Conservation (phyloP, 257 asterid species). For the Nicotiana undulata region DNA sequence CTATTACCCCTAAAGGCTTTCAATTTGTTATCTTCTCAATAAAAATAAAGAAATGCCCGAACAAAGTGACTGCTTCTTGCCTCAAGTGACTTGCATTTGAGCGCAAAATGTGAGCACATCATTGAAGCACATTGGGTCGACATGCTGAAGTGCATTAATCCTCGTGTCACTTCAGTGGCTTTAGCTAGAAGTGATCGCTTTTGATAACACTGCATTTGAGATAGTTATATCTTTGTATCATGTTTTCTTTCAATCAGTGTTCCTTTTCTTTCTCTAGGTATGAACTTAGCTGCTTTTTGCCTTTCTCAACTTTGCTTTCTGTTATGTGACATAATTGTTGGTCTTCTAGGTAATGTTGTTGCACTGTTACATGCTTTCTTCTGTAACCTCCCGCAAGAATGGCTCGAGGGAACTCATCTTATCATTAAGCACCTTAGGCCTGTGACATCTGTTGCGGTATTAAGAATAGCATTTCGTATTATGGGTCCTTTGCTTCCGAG, state of each 20-base stretch:
- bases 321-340: background rate
- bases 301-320: background rate
- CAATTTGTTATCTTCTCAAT: background rate
- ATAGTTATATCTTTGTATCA: background rate
- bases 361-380: constrained; percentile 88
- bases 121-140: background rate
- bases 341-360: constrained; percentile 70
- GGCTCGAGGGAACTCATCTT: constrained; percentile 91
- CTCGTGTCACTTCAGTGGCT: background rate
- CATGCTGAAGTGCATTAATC: background rate
- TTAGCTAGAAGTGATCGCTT: background rate
- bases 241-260: background rate
- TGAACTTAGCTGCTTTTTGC: background rate
- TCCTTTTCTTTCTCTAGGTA: background rate
- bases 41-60: background rate
- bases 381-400: constrained; percentile 87
- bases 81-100: background rate
- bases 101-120: background rate
- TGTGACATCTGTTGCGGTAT: constrained; percentile 82
- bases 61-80: background rate
- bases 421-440: constrained; percentile 87
- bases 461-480: constrained; percentile 93
- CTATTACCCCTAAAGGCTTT: too few species aligned
- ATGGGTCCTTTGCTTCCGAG: constrained; percentile 96
- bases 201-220: background rate